phyloP scores from a whole-genome alignment of 768 basidiomycete species.

The Fistulinella prunicolor region DNA sequence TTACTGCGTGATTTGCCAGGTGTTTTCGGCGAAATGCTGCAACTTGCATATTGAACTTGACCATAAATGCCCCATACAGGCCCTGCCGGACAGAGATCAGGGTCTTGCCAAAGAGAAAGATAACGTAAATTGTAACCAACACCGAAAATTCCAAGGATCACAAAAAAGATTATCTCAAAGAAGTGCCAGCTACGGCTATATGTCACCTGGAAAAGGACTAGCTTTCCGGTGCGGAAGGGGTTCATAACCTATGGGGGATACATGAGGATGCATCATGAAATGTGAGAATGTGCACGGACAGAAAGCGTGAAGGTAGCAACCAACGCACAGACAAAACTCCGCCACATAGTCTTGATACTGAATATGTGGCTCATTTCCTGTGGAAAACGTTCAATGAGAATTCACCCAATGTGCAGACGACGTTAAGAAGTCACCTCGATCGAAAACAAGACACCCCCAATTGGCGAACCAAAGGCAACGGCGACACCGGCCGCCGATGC shows the following conservation, averaged over 20 bases:
- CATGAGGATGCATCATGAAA: conserved; percentile 21
- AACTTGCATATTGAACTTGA: conserved; percentile 95
- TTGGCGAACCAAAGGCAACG: conserved; percentile 97
- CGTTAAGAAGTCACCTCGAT: conserved; percentile 67
- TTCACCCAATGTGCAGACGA: background rate
- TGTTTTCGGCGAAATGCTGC: conserved; percentile 93
- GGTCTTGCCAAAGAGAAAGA: background rate
- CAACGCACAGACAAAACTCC: conserved; percentile 94
- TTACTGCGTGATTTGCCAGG: conserved; percentile 75
- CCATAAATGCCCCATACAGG: conserved; percentile 93
- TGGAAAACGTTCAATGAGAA: background rate
- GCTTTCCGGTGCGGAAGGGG: conserved; percentile 95
- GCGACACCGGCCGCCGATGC: conserved; percentile 98
- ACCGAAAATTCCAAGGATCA: conserved; percentile 94
- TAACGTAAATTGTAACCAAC: conserved; percentile 42
- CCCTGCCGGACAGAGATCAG: conserved; percentile 53
- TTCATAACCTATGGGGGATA: conserved; percentile 77
- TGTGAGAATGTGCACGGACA: conserved; percentile 48
- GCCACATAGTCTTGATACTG: conserved; percentile 98
- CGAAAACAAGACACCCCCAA: conserved; percentile 96
- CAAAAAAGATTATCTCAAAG: conserved; percentile 96
- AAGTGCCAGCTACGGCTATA: conserved; percentile 99
- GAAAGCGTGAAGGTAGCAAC: conserved; percentile 95
- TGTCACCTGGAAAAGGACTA: conserved; percentile 96
- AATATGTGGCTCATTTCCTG: conserved; percentile 99